These are phyloP conservation scores for Synchytrium microbalum DNA, from an alignment of 371 early-diverging fungal species.

Conservation along the genomic window DNA sequence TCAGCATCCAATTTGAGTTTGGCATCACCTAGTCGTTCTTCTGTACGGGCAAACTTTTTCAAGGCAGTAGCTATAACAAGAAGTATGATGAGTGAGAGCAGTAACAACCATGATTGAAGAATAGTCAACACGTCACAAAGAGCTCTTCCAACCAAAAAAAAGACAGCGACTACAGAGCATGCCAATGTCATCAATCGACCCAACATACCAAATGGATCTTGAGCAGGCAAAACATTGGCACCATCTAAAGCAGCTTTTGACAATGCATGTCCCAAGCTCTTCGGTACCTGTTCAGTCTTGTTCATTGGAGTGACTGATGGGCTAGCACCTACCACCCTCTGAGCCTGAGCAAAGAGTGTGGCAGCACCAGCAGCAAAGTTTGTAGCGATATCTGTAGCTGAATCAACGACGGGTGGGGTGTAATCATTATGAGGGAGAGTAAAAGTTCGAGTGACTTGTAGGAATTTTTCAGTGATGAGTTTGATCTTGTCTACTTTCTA, in stretches of 20 bases:
- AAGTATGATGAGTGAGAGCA: not conserved
- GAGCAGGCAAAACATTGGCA: conserved; percentile 57
- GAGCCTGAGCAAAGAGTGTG: not conserved
- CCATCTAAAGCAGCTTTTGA: conserved; percentile 58
- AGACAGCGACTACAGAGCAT: not conserved
- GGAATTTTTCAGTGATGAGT: conserved; percentile 53
- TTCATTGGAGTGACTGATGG: not conserved
- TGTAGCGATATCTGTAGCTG: conserved; percentile 60
- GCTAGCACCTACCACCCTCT: not conserved
- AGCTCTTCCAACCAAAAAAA: not conserved
- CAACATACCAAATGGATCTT: conserved; percentile 64
- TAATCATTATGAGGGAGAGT: conserved; percentile 65
- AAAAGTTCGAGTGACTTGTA: conserved; percentile 66
- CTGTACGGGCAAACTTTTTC: conserved; percentile 67
- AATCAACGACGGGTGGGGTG: conserved; percentile 65
- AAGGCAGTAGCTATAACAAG: conserved; percentile 56
- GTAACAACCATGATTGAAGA: conserved; percentile 1
- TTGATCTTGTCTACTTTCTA: conserved; percentile 42
- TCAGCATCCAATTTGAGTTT: conserved; percentile 58
- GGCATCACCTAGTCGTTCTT: conserved; percentile 74
- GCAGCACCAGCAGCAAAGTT: conserved; percentile 35
- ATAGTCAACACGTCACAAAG: not conserved
- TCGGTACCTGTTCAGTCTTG: conserved; percentile 22
- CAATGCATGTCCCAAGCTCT: conserved; percentile 62
- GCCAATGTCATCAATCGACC: not conserved